phyloP scores from a whole-genome alignment of 208 protist genomes.

The Leishmania mexicana region DNA sequence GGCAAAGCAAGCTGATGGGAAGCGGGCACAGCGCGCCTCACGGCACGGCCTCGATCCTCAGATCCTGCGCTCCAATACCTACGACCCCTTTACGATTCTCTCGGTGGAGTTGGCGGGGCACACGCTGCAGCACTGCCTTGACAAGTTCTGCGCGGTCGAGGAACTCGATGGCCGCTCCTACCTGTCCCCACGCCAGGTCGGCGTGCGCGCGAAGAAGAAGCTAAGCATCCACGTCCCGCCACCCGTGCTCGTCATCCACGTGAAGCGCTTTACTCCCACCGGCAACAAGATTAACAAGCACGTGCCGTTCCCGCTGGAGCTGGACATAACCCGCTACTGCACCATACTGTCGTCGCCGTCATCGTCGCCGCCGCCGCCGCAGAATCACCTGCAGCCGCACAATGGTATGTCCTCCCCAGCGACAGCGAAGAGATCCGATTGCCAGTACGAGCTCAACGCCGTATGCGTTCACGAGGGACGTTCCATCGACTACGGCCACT shows the following conservation, averaged over 20 bases:
- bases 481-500: constrained; percentile 88
- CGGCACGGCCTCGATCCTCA: constrained; percentile 24
- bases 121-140: constrained; percentile 78
- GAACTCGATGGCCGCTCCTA: constrained; percentile 77
- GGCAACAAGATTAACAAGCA: constrained; percentile 71
- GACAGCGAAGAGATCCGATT: constrained; percentile 4
- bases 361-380: constrained; percentile 1
- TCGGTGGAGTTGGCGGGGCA: constrained; percentile 74
- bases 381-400: background rate
- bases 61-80: constrained; percentile 78
- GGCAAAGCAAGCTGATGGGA: constrained; percentile 21
- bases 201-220: constrained; percentile 81
- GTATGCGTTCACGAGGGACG: constrained; percentile 89
- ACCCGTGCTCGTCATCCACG: constrained; percentile 83
- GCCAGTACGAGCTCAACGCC: constrained; percentile 86
- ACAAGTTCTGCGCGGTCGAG: constrained; percentile 75
- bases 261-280: constrained; percentile 86
- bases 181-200: constrained; percentile 71
- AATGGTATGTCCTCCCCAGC: background rate
- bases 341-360: constrained; percentile 21
- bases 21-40: constrained; percentile 1
- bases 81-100: constrained; percentile 86
- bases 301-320: constrained; percentile 61
- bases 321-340: constrained; percentile 73
- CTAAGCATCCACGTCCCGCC: constrained; percentile 82